Conservation (phyloP, 768 basidiomycete genomes). For the Collybia mongolica region DNA sequence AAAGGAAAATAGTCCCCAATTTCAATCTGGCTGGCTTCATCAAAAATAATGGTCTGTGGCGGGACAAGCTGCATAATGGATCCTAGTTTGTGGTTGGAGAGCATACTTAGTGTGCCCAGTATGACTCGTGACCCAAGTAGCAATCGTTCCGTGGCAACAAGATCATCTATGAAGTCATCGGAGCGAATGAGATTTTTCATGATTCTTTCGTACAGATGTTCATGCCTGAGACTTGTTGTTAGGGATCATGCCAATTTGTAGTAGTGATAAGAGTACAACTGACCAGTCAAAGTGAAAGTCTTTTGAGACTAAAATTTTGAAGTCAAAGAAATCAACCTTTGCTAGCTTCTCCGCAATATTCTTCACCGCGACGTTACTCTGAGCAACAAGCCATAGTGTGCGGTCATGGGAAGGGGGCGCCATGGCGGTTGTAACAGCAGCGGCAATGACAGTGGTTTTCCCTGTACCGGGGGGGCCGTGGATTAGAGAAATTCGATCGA, state of each 20-base stretch:
- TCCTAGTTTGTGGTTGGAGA: constrained; percentile 35
- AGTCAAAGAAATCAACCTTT: constrained; percentile 41
- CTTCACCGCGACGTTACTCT: constrained; percentile 79
- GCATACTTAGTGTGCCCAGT: constrained; percentile 68
- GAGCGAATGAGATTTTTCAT: constrained; percentile 47
- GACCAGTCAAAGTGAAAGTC: constrained; percentile 68
- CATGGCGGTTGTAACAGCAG: constrained; percentile 37
- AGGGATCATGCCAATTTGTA: background rate
- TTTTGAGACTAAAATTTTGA: constrained; percentile 62
- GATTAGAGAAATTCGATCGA: constrained; percentile 29
- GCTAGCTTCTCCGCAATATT: constrained; percentile 75
- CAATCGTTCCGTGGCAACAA: constrained; percentile 19
- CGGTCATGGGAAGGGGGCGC: constrained; percentile 17
- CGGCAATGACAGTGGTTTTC: constrained; percentile 63
- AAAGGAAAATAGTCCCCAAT: constrained; percentile 44
- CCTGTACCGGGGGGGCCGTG: constrained; percentile 65
- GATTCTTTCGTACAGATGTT: constrained; percentile 60
- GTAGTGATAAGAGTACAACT: constrained; percentile 14
- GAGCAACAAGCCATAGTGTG: constrained; percentile 66
- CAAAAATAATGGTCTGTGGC: constrained; percentile 40
- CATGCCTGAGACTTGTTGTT: constrained; percentile 52
- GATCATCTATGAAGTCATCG: constrained; percentile 22
- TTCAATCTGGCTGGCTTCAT: constrained; percentile 59
- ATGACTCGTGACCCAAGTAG: constrained; percentile 49
- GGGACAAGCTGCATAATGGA: constrained; percentile 29